Evolutionary conservation across 2,329 filamentous ascomycete genomes (phyloP).

Genomic region (Epichloe coenophiala): DNA sequence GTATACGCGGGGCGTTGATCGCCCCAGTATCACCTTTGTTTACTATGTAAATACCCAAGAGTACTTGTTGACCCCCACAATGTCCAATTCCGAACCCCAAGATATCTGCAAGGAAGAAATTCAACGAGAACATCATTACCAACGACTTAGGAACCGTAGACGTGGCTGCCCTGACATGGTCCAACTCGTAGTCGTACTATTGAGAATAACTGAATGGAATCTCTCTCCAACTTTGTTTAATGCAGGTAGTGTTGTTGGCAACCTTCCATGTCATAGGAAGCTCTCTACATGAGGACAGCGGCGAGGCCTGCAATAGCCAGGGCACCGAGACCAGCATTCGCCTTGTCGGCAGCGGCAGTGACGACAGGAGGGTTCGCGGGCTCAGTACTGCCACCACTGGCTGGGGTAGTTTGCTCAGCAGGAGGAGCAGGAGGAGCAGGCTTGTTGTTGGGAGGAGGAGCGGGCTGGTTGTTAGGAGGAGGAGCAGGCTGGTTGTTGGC

Average conservation of each 20-base stretch:
- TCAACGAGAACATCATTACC: not conserved
- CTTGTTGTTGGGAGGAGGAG: slow-evolving; percentile 2
- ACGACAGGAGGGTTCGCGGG: slow-evolving; percentile 11
- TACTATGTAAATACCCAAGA: too few species aligned
- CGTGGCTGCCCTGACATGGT: not conserved
- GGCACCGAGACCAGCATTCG: slow-evolving; percentile 21
- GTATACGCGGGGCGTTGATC: too few species aligned
- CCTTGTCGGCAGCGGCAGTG: slow-evolving; percentile 24
- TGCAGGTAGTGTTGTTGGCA: too few species aligned
- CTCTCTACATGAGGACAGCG: slow-evolving; percentile 22
- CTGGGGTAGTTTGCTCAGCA: slow-evolving; percentile 4
- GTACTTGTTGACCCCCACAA: too few species aligned
- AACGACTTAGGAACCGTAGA: not conserved
- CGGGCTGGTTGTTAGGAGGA: slow-evolving; percentile 1
- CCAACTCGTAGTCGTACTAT: not conserved
- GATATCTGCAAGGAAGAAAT: not conserved
- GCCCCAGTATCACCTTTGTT: too few species aligned
- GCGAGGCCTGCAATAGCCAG: slow-evolving; percentile 25
- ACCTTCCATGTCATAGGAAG: not conserved
- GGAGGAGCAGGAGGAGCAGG: not conserved
- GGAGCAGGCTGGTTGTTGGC: not conserved
- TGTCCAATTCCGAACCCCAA: too few species aligned
- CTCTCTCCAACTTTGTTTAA: too few species aligned
- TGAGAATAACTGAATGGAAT: not conserved
- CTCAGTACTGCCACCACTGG: slow-evolving; percentile 5